These are phyloP conservation scores for Penicillium tannophilum DNA, from an alignment of 495 filamentous ascomycete species.

Conservation along the genomic window DNA sequence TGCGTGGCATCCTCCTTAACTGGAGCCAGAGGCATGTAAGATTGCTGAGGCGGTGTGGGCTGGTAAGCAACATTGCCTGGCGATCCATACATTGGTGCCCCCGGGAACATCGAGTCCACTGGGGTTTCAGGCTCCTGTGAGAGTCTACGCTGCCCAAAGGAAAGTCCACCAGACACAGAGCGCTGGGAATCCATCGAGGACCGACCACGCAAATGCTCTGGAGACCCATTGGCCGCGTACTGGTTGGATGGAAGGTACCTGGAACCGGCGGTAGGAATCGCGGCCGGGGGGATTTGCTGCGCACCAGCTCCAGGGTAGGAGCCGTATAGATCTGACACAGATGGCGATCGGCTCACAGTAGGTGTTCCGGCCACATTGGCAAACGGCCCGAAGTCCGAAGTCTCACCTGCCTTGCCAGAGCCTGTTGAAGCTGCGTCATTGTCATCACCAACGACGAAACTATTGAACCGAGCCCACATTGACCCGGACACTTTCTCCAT, in stretches of 20 bases:
- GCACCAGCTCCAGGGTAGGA: slow-evolving; percentile 47
- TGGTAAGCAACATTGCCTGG: slow-evolving; percentile 43
- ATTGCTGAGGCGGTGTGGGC: slow-evolving; percentile 51
- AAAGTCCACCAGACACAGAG: slow-evolving; percentile 34
- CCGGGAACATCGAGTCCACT: slow-evolving; percentile 37
- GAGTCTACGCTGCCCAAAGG: slow-evolving; percentile 39
- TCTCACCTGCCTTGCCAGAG: slow-evolving; percentile 56
- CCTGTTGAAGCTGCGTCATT: slow-evolving; percentile 61
- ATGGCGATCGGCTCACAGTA: slow-evolving; percentile 78
- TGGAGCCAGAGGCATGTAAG: slow-evolving; percentile 50
- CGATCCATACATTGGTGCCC: slow-evolving; percentile 36
- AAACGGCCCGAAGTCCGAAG: slow-evolving; percentile 71
- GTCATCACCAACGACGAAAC: slow-evolving; percentile 92
- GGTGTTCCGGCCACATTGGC: slow-evolving; percentile 78
- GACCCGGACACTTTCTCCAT: slow-evolving; percentile 91
- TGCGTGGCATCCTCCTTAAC: slow-evolving; percentile 47
- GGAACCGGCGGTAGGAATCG: slow-evolving; percentile 46
- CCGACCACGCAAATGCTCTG: slow-evolving; percentile 48
- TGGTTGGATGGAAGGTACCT: slow-evolving; percentile 64
- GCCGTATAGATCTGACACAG: slow-evolving; percentile 74
- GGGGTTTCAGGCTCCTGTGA: slow-evolving; percentile 43
- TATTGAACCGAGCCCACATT: slow-evolving; percentile 88
- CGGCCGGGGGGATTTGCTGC: slow-evolving; percentile 40
- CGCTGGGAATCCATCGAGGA: slow-evolving; percentile 52
- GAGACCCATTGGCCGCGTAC: slow-evolving; percentile 50